Percentiles rank a stretch among this genome's conserved stretches.
These are phyloP conservation scores for Paraphoma chrysanthemicola DNA, from an alignment of 2,329 filamentous ascomycete species.

Conservation along the genomic window DNA sequence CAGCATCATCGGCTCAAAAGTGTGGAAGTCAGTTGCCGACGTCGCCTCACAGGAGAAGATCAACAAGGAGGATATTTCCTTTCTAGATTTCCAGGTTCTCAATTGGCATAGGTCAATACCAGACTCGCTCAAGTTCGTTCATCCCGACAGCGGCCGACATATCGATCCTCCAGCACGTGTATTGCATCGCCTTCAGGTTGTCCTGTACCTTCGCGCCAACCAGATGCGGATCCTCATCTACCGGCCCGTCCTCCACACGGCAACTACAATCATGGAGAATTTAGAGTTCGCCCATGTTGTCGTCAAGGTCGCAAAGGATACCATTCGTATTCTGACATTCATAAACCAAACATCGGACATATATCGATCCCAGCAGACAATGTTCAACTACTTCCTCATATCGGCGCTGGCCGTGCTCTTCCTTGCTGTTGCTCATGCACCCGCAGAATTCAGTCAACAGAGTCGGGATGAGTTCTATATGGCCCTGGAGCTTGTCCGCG, in stretches of 20 bases:
- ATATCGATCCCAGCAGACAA: slow-evolving; percentile 74
- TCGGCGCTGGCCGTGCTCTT: slow-evolving; percentile 79
- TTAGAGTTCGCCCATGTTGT: slow-evolving; percentile 74
- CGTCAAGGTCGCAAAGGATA: slow-evolving; percentile 78
- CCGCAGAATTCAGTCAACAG: slow-evolving; percentile 70
- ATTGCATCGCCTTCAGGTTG: slow-evolving; percentile 76
- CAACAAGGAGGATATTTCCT: slow-evolving; percentile 76
- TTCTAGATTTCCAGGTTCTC: slow-evolving; percentile 81
- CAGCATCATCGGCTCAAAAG: slow-evolving; percentile 80
- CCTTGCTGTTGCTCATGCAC: slow-evolving; percentile 77
- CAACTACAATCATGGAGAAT: slow-evolving; percentile 81
- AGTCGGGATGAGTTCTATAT: slow-evolving; percentile 81
- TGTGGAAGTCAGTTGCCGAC: slow-evolving; percentile 81
- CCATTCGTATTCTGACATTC: slow-evolving; percentile 73
- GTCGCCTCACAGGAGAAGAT: slow-evolving; percentile 64
- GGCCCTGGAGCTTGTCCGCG: slow-evolving; percentile 76
- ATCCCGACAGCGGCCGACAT: slow-evolving; percentile 55
- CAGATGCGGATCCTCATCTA: slow-evolving; percentile 91
- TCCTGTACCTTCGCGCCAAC: slow-evolving; percentile 85
- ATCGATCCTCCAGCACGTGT: slow-evolving; percentile 64
- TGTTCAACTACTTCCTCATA: slow-evolving; percentile 82
- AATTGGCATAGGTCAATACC: slow-evolving; percentile 84
- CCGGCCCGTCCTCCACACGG: slow-evolving; percentile 83
- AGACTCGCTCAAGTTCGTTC: slow-evolving; percentile 68
- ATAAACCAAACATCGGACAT: slow-evolving; percentile 76